phyloP scores from a whole-genome alignment of 2,329 filamentous ascomycete genomes.

The Neocatenulostroma microsporum region DNA sequence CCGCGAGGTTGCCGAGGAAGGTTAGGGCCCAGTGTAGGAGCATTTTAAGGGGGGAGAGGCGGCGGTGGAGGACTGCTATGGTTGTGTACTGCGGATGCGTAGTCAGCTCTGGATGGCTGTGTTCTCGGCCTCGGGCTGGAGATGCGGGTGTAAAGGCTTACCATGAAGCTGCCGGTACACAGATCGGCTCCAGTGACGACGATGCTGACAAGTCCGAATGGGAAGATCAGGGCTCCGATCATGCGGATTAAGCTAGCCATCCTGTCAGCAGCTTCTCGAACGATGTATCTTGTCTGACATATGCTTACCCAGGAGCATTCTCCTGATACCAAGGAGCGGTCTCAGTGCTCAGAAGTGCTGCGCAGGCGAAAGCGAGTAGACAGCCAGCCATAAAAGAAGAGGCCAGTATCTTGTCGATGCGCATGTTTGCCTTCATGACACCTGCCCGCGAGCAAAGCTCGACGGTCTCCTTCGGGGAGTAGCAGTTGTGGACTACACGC shows the following conservation, averaged over 20 bases:
- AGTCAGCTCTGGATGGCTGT: no score
- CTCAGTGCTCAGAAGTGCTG: slow-evolving; percentile 31
- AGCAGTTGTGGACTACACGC: slow-evolving; percentile 10
- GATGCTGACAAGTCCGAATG: slow-evolving; percentile 26
- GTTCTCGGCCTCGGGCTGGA: no score
- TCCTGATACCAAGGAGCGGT: slow-evolving; percentile 25
- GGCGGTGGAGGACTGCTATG: slow-evolving; percentile 32
- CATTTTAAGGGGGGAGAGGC: slow-evolving; percentile 19
- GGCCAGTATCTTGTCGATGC: slow-evolving; percentile 46
- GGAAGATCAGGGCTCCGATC: slow-evolving; percentile 26
- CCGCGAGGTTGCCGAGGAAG: slow-evolving; percentile 25
- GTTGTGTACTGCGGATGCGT: slow-evolving; percentile 13
- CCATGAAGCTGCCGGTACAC: slow-evolving; percentile 25
- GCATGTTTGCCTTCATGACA: slow-evolving; percentile 45
- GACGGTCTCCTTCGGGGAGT: slow-evolving; percentile 34
- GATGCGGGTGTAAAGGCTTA: no score
- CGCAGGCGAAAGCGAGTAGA: slow-evolving; percentile 45
- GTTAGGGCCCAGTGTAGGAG: slow-evolving; percentile 19
- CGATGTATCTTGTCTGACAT: no score
- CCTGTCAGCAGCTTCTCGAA: no score
- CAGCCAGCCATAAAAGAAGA: slow-evolving; percentile 46
- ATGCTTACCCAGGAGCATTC: slow-evolving; percentile 27
- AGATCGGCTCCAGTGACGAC: slow-evolving; percentile 28
- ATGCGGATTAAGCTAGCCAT: slow-evolving; percentile 26
- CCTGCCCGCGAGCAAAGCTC: slow-evolving; percentile 47